phyloP scores from a whole-genome alignment of 805 yeast genomes.

The Naumovozyma castellii region DNA sequence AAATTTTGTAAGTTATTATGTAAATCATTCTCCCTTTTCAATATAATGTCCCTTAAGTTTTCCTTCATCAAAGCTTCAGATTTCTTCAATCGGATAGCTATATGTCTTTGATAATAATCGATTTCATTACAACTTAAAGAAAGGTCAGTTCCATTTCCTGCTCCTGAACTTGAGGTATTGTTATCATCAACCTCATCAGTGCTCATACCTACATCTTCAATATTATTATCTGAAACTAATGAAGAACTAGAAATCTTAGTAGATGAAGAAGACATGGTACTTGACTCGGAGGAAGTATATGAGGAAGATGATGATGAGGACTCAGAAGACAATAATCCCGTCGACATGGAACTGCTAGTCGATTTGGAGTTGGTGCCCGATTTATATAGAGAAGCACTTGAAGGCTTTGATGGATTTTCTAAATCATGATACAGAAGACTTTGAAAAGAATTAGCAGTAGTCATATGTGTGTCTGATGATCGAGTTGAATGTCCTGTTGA shows the following conservation, averaged over 20 bases:
- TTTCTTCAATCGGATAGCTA: slow-evolving; percentile 15
- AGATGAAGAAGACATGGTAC: slow-evolving; percentile 6
- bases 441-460: slow-evolving; percentile 15
- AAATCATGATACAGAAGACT: slow-evolving; percentile 17
- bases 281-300: slow-evolving; percentile 6
- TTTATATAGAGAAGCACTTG: slow-evolving; percentile 1
- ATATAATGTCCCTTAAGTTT: slow-evolving; percentile 14
- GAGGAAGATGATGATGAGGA: slow-evolving; percentile 7
- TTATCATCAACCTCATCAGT: slow-evolving; percentile 3
- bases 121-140: slow-evolving; percentile 14
- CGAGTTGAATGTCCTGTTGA: not conserved
- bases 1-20: slow-evolving; percentile 23
- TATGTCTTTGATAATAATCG: slow-evolving; percentile 18
- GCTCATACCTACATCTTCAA: not conserved
- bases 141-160: slow-evolving; percentile 2
- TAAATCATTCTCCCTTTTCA: slow-evolving; percentile 22
- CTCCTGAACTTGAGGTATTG: not conserved
- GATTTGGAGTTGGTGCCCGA: too few relatives aligned
- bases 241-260: slow-evolving; percentile 6
- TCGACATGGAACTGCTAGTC: too few relatives aligned
- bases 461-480: not conserved
- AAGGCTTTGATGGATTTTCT: slow-evolving; percentile 5
- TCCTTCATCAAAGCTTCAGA: slow-evolving; percentile 19
- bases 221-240: not conserved
- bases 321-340: slow-evolving; percentile 5